Conservation (phyloP, 495 filamentous ascomycete species). For the Lepraria neglecta region DNA sequence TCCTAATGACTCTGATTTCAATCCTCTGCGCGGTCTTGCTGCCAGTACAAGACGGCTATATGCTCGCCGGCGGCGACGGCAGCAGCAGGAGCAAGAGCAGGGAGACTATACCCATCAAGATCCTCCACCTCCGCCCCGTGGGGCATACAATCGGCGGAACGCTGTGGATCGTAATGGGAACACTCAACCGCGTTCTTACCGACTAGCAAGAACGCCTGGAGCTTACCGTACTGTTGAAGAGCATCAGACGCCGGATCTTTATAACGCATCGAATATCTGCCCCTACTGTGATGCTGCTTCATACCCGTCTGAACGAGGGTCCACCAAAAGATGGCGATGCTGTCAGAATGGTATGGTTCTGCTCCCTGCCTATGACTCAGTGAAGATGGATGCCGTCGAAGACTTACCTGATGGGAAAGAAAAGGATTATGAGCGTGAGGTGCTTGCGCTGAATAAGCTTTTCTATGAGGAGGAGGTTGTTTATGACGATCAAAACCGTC, state of each 20-base stretch:
- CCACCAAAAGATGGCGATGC: not conserved
- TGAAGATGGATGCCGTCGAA: too few species aligned
- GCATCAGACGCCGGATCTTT: not conserved
- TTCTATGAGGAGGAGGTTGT: too few species aligned
- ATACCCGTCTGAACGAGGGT: not conserved
- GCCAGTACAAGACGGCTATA: not conserved
- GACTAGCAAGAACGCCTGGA: not conserved
- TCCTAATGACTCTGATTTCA: not conserved
- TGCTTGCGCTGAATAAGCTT: too few species aligned
- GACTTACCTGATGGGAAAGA: too few species aligned
- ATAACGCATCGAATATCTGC: not conserved
- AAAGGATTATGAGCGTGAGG: too few species aligned
- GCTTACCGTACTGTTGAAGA: not conserved
- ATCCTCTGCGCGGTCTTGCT: not conserved
- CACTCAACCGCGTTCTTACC: not conserved
- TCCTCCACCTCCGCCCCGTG: not conserved
- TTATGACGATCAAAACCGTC: too few species aligned
- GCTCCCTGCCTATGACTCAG: not conserved
- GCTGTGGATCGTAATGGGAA: not conserved
- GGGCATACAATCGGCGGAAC: not conserved
- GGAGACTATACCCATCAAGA: not conserved
- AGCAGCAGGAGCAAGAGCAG: not conserved
- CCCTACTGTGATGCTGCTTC: not conserved
- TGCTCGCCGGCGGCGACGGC: not conserved
- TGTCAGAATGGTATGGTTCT: not conserved